A percentile compares a stretch with the other conserved stretches of the same genome.
These are phyloP conservation scores for Podila minutissima DNA, from an alignment of 192 early-diverging fungal genomes.

Conservation along the genomic window DNA sequence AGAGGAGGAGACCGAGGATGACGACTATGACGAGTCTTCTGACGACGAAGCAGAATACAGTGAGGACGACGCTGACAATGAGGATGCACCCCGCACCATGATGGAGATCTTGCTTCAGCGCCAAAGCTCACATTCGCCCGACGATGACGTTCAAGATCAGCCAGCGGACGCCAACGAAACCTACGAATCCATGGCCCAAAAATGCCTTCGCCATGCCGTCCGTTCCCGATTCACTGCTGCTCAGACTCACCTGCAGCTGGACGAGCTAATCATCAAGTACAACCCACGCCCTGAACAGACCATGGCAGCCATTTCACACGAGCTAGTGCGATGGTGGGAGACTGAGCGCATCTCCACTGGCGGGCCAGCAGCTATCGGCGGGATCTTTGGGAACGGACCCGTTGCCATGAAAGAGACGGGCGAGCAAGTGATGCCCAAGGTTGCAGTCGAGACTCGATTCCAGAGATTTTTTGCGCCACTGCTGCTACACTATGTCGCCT, in stretches of 20 bases:
- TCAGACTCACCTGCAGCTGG: conserved; percentile 54
- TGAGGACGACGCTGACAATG: background rate
- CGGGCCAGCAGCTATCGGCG: conserved; percentile 18
- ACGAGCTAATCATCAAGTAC: conserved; percentile 59
- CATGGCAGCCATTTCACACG: conserved; percentile 34
- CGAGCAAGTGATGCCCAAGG: conserved; percentile 10
- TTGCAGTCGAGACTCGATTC: conserved; percentile 40
- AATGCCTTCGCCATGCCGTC: conserved; percentile 49
- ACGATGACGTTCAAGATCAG: conserved; percentile 23
- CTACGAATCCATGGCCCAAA: conserved; percentile 50
- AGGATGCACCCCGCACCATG: conserved; percentile 23
- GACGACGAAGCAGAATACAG: background rate
- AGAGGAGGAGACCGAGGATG: conserved; percentile 9
- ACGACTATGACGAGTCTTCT: conserved; percentile 4
- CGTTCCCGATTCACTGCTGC: conserved; percentile 51
- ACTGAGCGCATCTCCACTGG: conserved; percentile 20
- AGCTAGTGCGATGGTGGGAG: conserved; percentile 36
- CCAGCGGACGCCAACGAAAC: conserved; percentile 34
- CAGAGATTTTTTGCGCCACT: conserved; percentile 54
- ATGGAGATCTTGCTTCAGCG: conserved; percentile 42
- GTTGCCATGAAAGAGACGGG: conserved; percentile 29
- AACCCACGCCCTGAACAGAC: conserved; percentile 34
- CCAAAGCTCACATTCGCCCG: conserved; percentile 15
- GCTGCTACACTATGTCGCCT: conserved; percentile 45
- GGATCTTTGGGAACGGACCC: background rate